Evolutionary conservation across 495 filamentous ascomycete species (phyloP).

Genomic region (Tuber borchii): DNA sequence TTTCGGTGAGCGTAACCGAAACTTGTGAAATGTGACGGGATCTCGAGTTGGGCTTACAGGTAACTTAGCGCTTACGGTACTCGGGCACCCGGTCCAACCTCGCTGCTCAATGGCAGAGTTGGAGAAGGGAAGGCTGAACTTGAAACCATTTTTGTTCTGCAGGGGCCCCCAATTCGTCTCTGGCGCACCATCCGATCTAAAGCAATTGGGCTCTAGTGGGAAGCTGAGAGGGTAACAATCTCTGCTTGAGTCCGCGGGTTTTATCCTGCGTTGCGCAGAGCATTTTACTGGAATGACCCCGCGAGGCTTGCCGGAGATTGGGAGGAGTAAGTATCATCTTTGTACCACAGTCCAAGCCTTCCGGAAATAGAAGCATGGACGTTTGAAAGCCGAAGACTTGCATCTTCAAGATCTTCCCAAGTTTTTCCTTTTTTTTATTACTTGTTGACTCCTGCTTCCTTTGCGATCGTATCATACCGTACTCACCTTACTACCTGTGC

Average conservation of each 20-base stretch:
- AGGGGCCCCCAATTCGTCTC: neutral
- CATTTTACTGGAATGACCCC: neutral
- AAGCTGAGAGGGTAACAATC: neutral
- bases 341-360: neutral
- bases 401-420: neutral
- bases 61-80: constrained; percentile 1
- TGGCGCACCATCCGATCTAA: neutral
- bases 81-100: neutral
- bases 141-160: neutral
- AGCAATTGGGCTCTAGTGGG: neutral
- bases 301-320: neutral
- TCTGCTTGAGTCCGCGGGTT: neutral
- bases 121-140: neutral
- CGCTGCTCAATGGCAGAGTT: neutral
- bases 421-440: neutral
- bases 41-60: neutral
- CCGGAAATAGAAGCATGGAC: constrained; percentile 4
- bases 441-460: neutral
- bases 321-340: neutral
- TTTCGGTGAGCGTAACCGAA: neutral
- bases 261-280: neutral
- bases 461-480: neutral
- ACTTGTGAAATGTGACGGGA: neutral
- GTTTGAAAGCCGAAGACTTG: neutral
- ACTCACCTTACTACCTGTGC: neutral